These are phyloP conservation scores for Isatis lusitanica DNA, from an alignment of 441 rosid genomes.

Conservation along the genomic window DNA sequence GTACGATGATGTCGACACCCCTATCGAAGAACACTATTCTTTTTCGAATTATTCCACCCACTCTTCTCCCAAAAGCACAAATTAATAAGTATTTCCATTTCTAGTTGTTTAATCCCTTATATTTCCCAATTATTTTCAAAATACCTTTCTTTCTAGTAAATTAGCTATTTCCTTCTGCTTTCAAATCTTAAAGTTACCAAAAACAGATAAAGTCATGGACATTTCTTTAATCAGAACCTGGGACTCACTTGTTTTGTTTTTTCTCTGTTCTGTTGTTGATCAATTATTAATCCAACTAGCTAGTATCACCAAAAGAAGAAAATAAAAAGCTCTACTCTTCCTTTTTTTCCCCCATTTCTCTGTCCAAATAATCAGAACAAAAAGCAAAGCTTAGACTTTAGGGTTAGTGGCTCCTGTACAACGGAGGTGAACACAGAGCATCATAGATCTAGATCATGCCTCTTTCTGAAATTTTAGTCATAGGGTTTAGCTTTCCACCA, in stretches of 20 bases:
- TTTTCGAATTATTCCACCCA: conserved; percentile 15
- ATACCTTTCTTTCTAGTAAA: not conserved
- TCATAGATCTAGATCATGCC: conserved; percentile 20
- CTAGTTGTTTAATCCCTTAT: not conserved
- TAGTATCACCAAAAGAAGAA: conserved; percentile 18
- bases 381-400: conserved; percentile 21
- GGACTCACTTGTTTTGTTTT: not conserved
- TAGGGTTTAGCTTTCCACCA: conserved; percentile 16
- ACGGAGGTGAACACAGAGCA: conserved; percentile 21
- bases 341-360: conserved; percentile 6
- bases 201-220: conserved; percentile 38
- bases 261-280: not conserved
- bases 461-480: not conserved
- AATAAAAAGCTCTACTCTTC: not conserved
- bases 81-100: not conserved
- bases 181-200: conserved; percentile 45
- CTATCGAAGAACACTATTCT: conserved; percentile 19
- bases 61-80: not conserved
- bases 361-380: conserved; percentile 2
- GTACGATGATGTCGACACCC: conserved; percentile 37
- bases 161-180: not conserved
- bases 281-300: conserved; percentile 31
- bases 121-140: not conserved
- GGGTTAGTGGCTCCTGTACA: conserved; percentile 35
- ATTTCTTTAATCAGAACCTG: conserved; percentile 16